Base-by-base conservation (phyloP, 2,329 filamentous ascomycete species). In the Fusarium oligoseptatum region DNA sequence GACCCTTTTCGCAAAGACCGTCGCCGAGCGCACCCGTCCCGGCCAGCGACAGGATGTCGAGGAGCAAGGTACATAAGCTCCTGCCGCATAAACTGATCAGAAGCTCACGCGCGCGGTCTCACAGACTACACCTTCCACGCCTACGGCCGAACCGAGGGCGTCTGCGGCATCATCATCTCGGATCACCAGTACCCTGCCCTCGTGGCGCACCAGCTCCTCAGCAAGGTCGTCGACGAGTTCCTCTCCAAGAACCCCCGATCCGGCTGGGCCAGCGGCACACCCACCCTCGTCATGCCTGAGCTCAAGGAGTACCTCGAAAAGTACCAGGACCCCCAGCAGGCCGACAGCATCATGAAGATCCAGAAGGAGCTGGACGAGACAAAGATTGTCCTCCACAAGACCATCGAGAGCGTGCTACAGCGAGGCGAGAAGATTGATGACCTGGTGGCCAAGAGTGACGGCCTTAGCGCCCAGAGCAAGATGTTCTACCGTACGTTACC, bases 341-440 rank as follows among this genome's bases (percentile, higher is more conserved):
- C 95, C 76, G 95, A 97, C 85, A 96, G 92, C 84, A 97, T 98
- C 82, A 91, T 95, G 88, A 95, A 95, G 88, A 98, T 99, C 79
- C 96, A 98, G 84, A 93, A 95, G 85, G 95, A 99, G 86, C 88
- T 99, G 71, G 95, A 98, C 81, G 95, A 98, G 88, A 98, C 96
- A 71, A 98, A 98, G 90, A 95, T 97, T 81, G 93, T 98, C 69
- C 88, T 99, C 79, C 95, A 98, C 86, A 97, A 98, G 90, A 98
- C 97, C 52, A 98, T 98, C 79, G 93, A 97, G 87, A 94, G 91
- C 80, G 92, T 88, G 62, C 84, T 98, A 80, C 93, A 98, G 87
- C 90, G 97, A 72, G 97, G 95, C 48, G 95, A 98, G 90, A 98
- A 98, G 89, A 95, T 99, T 77, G 96, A 98, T 81, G 94, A 93